A percentile compares a stretch with the other conserved stretches of the same genome.
Conservation (phyloP, 73 alveolate genomes). For the Paramecium sexaurelia region DNA sequence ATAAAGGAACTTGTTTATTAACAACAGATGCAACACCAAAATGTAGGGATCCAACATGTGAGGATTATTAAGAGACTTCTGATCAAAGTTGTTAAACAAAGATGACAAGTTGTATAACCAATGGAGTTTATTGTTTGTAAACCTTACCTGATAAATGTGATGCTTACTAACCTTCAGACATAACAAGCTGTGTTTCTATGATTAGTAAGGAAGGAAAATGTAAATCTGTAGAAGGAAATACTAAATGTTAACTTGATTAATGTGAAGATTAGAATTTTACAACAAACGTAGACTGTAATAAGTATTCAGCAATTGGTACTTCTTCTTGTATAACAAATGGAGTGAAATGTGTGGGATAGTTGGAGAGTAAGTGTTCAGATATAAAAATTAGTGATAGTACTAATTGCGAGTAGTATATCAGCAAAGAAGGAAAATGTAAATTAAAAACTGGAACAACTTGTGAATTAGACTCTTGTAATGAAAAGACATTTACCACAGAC, state of each 20-base stretch:
- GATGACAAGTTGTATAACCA: background rate
- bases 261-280: background rate
- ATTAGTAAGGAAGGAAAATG: background rate
- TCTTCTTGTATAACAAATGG: background rate
- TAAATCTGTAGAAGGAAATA: background rate
- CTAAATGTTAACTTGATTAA: background rate
- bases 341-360: background rate
- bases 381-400: background rate
- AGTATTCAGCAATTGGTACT: background rate
- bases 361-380: background rate
- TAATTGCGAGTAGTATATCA: background rate
- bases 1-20: background rate
- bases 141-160: background rate
- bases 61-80: background rate
- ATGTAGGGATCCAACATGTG: background rate
- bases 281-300: background rate
- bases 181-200: background rate
- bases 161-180: background rate
- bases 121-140: background rate
- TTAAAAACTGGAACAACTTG: background rate
- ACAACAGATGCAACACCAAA: background rate
- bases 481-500: background rate
- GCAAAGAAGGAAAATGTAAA: constrained; percentile 2
- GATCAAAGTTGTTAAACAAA: background rate
- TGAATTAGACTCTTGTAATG: background rate